phyloP scores from a whole-genome alignment of 257 asterid species.

The Fraxinus americana region DNA sequence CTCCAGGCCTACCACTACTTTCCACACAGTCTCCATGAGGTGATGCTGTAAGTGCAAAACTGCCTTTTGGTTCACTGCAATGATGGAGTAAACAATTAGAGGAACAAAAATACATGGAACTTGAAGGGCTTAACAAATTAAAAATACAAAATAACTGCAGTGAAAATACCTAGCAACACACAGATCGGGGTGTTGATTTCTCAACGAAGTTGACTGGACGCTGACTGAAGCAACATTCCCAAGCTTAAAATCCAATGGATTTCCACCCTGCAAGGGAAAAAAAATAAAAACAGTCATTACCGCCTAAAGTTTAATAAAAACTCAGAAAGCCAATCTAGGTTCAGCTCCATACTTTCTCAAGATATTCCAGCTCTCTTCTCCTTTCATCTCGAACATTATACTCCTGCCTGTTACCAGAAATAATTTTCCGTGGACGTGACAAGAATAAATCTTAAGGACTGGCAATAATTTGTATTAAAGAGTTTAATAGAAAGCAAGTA shows the following conservation, averaged over 20 bases:
- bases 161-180: constrained; percentile 56
- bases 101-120: constrained; percentile 10
- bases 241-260: constrained; percentile 79
- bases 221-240: constrained; percentile 69
- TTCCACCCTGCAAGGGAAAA: constrained; percentile 75
- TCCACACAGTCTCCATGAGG: constrained; percentile 94
- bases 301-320: constrained; percentile 27
- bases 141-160: constrained; percentile 15
- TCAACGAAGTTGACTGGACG: constrained; percentile 87
- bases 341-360: constrained; percentile 70
- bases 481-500: constrained; percentile 26
- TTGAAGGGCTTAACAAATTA: neutral
- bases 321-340: constrained; percentile 23
- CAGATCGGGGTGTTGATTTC: constrained; percentile 71
- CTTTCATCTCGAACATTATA: constrained; percentile 74
- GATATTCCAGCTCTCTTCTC: constrained; percentile 89
- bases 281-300: constrained; percentile 7
- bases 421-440: constrained; percentile 21
- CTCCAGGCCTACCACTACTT: constrained; percentile 85
- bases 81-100: constrained; percentile 27
- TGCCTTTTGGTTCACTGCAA: constrained; percentile 83
- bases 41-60: constrained; percentile 77
- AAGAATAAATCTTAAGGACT: constrained; percentile 11
- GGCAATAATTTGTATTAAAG: constrained; percentile 3
- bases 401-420: constrained; percentile 69